A percentile compares a stretch with the other conserved stretches of the same genome.
Evolutionary conservation across 2,329 filamentous ascomycete species (phyloP).

Genomic region (Hypoxylon sp.): DNA sequence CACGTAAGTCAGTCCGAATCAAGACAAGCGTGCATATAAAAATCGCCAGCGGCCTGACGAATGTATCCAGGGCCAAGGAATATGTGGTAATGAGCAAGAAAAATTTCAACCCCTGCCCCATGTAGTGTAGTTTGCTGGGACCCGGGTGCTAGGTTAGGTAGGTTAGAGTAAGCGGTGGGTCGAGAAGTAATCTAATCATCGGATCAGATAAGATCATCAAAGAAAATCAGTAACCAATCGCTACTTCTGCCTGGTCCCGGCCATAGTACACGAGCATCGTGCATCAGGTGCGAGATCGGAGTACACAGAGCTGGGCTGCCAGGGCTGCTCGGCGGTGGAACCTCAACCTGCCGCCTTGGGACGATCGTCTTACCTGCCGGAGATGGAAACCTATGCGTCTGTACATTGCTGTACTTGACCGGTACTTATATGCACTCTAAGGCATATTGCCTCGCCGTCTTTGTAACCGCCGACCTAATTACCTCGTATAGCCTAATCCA

Average conservation of each 20-base stretch:
- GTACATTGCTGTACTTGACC: conserved; percentile 23
- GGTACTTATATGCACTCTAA: conserved; percentile 32
- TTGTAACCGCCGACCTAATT: conserved; percentile 1
- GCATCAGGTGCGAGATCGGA: conserved; percentile 50
- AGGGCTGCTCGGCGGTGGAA: conserved; percentile 20
- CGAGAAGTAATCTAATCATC: conserved; percentile 51
- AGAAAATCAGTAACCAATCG: conserved; percentile 38
- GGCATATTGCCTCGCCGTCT: neutral
- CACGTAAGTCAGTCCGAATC: conserved; percentile 25
- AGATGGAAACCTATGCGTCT: conserved; percentile 17
- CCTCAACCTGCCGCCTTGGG: conserved; percentile 18
- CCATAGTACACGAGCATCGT: conserved; percentile 31
- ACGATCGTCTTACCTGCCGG: conserved; percentile 23
- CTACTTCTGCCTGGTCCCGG: neutral
- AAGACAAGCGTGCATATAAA: neutral
- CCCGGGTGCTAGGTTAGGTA: neutral
- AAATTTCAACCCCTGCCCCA: conserved; percentile 28
- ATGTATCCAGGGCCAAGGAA: conserved; percentile 8
- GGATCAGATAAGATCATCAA: conserved; percentile 55
- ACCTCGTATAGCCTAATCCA: conserved; percentile 1
- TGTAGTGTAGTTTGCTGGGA: conserved; percentile 22
- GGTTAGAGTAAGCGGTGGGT: conserved; percentile 36
- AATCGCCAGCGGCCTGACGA: neutral
- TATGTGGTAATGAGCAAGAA: conserved; percentile 12
- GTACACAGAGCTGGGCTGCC: conserved; percentile 21